Conservation (phyloP, 1,284 basidiomycete species). For the Golubevia sp. region DNA sequence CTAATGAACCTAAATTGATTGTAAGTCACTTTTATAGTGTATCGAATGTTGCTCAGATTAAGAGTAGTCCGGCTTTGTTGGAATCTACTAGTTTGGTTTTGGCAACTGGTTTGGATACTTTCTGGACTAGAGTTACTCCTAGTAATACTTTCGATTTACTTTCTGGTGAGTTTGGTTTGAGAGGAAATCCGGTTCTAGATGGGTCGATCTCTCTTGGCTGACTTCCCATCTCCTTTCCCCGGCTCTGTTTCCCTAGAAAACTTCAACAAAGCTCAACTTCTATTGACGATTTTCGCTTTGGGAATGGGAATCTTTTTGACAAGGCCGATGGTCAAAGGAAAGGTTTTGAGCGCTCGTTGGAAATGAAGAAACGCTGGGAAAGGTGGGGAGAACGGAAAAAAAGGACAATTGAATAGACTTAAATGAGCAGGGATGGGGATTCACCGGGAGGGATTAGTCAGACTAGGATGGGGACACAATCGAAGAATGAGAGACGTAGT, state of each 20-base stretch:
- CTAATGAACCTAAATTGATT: slow-evolving; percentile 74
- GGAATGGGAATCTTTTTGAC: slow-evolving; percentile 34
- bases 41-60: slow-evolving; percentile 11
- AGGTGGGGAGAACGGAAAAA: not conserved
- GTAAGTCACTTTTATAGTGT: slow-evolving; percentile 74
- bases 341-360: slow-evolving; percentile 17
- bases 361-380: not conserved
- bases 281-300: slow-evolving; percentile 41
- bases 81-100: slow-evolving; percentile 92
- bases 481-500: no score
- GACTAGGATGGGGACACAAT: no score
- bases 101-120: slow-evolving; percentile 82
- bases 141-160: slow-evolving; percentile 80
- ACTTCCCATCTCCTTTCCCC: no score
- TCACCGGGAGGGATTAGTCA: no score
- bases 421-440: no score
- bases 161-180: no score
- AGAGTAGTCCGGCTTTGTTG: slow-evolving; percentile 79
- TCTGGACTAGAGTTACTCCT: slow-evolving; percentile 80
- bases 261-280: slow-evolving; percentile 57
- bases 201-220: no score
- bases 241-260: no score
- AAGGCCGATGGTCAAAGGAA: slow-evolving; percentile 31
- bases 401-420: not conserved
- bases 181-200: no score